Base-by-base conservation (phyloP, 768 basidiomycete genomes). In the Sarcodon aspratus region DNA sequence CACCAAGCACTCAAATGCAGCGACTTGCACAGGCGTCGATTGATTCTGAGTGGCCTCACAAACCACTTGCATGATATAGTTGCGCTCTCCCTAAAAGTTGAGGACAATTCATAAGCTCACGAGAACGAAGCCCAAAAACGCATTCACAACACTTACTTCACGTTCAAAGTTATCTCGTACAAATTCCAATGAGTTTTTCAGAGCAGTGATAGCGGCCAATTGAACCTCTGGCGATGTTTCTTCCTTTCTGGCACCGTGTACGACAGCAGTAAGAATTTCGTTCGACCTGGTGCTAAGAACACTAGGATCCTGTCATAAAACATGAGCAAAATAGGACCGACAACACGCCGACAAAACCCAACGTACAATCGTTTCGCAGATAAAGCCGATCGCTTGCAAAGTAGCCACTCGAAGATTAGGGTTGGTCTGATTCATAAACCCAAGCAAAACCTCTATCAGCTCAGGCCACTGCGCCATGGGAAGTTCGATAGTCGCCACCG, bases 21-120 rank as follows among this genome's bases (percentile, higher is more conserved):
- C 90, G n/a, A 96, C 86, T 70, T 98, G 95, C 34, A 98, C 93
- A 34, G 74, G 65, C 3, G 85, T 79, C 1, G 80, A 66, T 1
- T 75, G 52, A 57, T 83, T 93, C 64, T 98, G 96, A 0, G 96
- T 98, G 0, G 95, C 95, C 61, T 98, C 96, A 62, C 96, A 99
- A 13, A 98, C 89, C 38, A 98, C 93, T 70, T 99, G 96, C 96
- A 99, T 99, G 66, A 99, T 98, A 70, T 96, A 98, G 68, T 98
- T 99, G 44, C 96, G 81, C 66, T 99, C 96, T 56, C 96, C 96
- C 92, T 98, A 60, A 10, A 51, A 38, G 40, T 37, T 45, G 37
- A 37, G 27, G 21, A 47, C 34, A 27, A 42, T 6, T 13, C 9
- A 8, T 42, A 17, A 9, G 13, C 47, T 33, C 37, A 44, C 36